Evolutionary conservation across 1,284 basidiomycete species (phyloP).

Genomic region (Ustilago bromivora): DNA sequence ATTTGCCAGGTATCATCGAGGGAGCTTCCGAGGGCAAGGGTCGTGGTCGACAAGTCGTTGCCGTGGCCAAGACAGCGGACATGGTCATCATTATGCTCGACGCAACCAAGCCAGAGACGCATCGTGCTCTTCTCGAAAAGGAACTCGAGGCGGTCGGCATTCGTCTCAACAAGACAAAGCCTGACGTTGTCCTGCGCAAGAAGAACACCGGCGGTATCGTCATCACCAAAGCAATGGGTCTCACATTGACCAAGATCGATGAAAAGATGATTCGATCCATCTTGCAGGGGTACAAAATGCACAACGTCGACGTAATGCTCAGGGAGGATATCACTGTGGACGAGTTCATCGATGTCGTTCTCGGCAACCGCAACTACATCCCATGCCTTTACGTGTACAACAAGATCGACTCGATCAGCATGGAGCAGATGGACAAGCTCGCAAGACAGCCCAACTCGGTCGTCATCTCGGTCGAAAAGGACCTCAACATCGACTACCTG

Average conservation of each 20-base stretch:
- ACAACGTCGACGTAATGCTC: slow-evolving; percentile 65
- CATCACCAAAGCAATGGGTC: slow-evolving; percentile 74
- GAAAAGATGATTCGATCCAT: slow-evolving; percentile 94
- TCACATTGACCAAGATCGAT: slow-evolving; percentile 93
- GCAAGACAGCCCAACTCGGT: slow-evolving; percentile 88
- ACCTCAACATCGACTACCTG: slow-evolving; percentile 89
- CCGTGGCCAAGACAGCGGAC: slow-evolving; percentile 87
- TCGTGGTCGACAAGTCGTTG: slow-evolving; percentile 92
- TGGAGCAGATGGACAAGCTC: slow-evolving; percentile 81
- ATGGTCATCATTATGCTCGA: slow-evolving; percentile 91
- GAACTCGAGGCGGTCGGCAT: slow-evolving; percentile 97
- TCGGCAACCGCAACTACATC: slow-evolving; percentile 89
- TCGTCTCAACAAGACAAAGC: slow-evolving; percentile 84
- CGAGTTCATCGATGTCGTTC: slow-evolving; percentile 96
- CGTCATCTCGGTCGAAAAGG: slow-evolving; percentile 94
- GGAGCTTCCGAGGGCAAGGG: slow-evolving; percentile 85
- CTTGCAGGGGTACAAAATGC: slow-evolving; percentile 73
- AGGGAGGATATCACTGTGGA: slow-evolving; percentile 81
- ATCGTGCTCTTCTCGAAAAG: slow-evolving; percentile 85
- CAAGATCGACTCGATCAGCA: slow-evolving; percentile 70
- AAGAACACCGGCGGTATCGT: slow-evolving; percentile 84
- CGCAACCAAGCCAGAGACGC: slow-evolving; percentile 94
- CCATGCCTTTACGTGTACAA: slow-evolving; percentile 94
- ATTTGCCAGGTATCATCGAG: slow-evolving; percentile 97
- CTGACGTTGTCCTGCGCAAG: slow-evolving; percentile 74